Evolutionary conservation across 805 yeast species (phyloP), one percentile per base, ranked within the genome.

Genomic region (Candida corydali): DNA sequence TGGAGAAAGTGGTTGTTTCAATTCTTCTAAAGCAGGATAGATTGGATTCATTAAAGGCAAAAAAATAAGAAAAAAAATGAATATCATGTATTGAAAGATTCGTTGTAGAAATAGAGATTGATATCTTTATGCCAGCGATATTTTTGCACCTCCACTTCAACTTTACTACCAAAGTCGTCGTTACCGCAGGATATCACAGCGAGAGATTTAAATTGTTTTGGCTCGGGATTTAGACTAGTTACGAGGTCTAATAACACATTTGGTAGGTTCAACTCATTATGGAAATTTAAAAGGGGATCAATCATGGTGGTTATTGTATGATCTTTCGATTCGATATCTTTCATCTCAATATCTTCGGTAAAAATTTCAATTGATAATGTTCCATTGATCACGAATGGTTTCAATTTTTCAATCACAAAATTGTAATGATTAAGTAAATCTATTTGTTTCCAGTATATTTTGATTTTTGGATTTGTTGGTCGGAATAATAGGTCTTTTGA

Each of bases 1-100:
- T 4, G 75, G 71, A 0, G 89, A 70, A 16, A 89, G 69, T 0
- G 94, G 82, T 23, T 58, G 61, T 43, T 63, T 51, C 26, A 62
- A 49, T 43, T 66, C 72, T 40, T 65, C 69, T 14, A 67, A 51
- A 2, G 69, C 70, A n/a, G 70, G 65, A 43, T 61, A 64, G n/a
- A 43, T 39, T 11, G 47, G 26, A 15, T 47, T 49, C 23, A 26
- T 32, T 38, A 40, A 36, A n/a, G 31, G 20, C 6, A 16, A 29
- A 17, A 24, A 7, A 24, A 24, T n/a, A n/a, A n/a, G n/a, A n/a
- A n/a, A n/a, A n/a, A n/a, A n/a, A n/a, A n/a, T n/a, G n/a, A n/a
- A n/a, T n/a, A 9, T 24, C n/a, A 24, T 8, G 30, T 33, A 26
- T 26, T 33, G 37, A 51, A 60, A 10, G 61, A 45, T 39, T 70